Percentiles rank a stretch among this genome's conserved stretches.
phyloP scores from a whole-genome alignment of 768 basidiomycete species.

The Dentipellis sp. region DNA sequence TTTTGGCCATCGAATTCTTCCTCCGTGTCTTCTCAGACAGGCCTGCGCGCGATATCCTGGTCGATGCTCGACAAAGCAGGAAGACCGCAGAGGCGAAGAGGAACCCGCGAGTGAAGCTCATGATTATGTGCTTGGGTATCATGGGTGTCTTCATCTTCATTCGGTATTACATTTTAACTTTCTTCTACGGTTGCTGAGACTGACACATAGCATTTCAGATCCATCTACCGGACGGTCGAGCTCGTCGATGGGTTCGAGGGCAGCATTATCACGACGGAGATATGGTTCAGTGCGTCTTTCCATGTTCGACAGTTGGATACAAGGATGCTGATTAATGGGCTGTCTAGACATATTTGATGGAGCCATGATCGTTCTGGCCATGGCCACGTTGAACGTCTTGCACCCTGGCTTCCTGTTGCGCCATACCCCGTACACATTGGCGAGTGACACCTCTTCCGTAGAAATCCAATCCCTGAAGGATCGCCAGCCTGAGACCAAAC shows the following conservation, averaged over 20 bases:
- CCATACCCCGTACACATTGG: neutral
- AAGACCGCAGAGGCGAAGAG: neutral
- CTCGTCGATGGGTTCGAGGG: constrained; percentile 8
- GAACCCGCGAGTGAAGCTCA: constrained; percentile 1
- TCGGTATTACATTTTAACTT: constrained; percentile 1
- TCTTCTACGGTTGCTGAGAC: neutral
- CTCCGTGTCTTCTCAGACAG: neutral
- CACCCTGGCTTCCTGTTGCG: constrained; percentile 5
- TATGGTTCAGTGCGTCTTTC: constrained; percentile 6
- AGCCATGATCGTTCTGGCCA: constrained; percentile 8
- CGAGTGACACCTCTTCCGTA: neutral
- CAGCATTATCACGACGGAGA: constrained; percentile 6
- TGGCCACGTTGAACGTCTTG: constrained; percentile 7
- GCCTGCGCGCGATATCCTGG: neutral
- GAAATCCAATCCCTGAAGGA: neutral
- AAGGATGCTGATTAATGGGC: neutral
- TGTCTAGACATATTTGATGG: constrained; percentile 8
- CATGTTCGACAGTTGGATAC: neutral
- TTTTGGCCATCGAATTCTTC: constrained; percentile 7
- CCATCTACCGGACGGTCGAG: constrained; percentile 8
- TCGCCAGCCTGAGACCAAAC: too few relatives aligned
- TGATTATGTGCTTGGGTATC: constrained; percentile 4
- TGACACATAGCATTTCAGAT: neutral
- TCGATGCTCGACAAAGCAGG: neutral
- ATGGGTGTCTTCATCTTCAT: constrained; percentile 9